Evolutionary conservation across 495 filamentous ascomycete species (phyloP), one percentile per base, ranked within the genome.

Genomic region (Penicillium arizonense): DNA sequence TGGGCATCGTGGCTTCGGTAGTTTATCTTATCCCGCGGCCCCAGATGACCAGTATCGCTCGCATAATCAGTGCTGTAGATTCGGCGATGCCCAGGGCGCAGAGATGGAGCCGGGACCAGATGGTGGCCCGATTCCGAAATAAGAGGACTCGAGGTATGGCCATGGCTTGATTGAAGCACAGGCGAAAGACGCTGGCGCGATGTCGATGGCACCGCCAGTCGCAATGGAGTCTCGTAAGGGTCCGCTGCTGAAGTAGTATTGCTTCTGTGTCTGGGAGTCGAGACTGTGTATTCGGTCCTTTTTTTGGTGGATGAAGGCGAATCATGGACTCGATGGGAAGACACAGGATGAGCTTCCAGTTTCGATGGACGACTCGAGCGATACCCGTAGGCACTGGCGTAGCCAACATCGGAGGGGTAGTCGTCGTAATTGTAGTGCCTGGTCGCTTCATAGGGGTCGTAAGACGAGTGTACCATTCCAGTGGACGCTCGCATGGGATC

Each of bases 401-500:
- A 70, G 16, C 66, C 65, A 11, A 54, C 67, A 50, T 70, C 65
- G 9, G 75, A 68, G 1, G 65, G 62, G 46, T 77, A 71, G 20
- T 65, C 62, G 10, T 68, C 52, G 46, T 75, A 68, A 28, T 56
- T 55, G 32, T 69, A 56, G 38, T 58, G 68, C 30, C 63, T 50
- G 23, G 61, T 54, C 10, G 56, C 54, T 13, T 72, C 67, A 38
- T 73, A 68, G 0, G 66, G 61, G 38, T 76, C 68, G 52, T 64
- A 62, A n/a, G 67, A 67, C 1, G 74, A 68, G 40, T 68, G 61
- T 33, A 79, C 65, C 32, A 67, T 77, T 23, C 75, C 76, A n/a
- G 76, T 79, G 12, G 76, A 79, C 14, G 76, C 72, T 18, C 76
- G 69, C 65, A 75, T 68, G 12, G 76, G 70, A 41, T 77, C 74